These are phyloP conservation scores for Amaranthus hypochondriacus DNA, from an alignment of 148 eudicot species.

Conservation along the genomic window DNA sequence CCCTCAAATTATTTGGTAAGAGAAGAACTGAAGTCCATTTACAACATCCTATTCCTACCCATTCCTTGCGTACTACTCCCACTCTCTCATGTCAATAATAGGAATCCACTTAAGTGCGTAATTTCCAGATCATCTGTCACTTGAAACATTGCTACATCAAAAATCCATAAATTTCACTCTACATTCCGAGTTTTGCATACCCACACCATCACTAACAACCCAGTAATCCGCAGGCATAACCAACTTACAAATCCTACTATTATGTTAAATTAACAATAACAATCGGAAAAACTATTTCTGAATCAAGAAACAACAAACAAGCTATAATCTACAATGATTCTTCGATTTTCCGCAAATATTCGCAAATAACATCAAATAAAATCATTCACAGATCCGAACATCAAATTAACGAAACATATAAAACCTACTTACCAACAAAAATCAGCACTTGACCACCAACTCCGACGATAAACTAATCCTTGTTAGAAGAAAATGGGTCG, in stretches of 20 bases:
- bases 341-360: neutral
- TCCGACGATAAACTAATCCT: neutral
- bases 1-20: too few relatives aligned
- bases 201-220: too few relatives aligned
- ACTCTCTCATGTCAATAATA: too few relatives aligned
- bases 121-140: too few relatives aligned
- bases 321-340: neutral
- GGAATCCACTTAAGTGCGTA: too few relatives aligned
- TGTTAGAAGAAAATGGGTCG: neutral
- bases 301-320: neutral
- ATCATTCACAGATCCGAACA: neutral
- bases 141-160: too few relatives aligned
- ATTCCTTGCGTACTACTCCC: too few relatives aligned
- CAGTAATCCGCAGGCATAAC: too few relatives aligned
- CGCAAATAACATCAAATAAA: neutral
- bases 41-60: neutral
- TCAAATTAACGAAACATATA: neutral
- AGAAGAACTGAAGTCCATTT: neutral
- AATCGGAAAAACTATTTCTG: neutral
- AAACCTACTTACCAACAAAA: constrained; percentile 7
- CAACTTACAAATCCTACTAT: too few relatives aligned
- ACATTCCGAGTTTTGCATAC: too few relatives aligned
- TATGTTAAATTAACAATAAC: neutral
- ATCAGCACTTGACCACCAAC: constrained; percentile 6
- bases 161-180: too few relatives aligned